Evolutionary conservation across 1,284 basidiomycete genomes (phyloP), one percentile per base, ranked within the genome.

Genomic region (Omphalotus olearius): DNA sequence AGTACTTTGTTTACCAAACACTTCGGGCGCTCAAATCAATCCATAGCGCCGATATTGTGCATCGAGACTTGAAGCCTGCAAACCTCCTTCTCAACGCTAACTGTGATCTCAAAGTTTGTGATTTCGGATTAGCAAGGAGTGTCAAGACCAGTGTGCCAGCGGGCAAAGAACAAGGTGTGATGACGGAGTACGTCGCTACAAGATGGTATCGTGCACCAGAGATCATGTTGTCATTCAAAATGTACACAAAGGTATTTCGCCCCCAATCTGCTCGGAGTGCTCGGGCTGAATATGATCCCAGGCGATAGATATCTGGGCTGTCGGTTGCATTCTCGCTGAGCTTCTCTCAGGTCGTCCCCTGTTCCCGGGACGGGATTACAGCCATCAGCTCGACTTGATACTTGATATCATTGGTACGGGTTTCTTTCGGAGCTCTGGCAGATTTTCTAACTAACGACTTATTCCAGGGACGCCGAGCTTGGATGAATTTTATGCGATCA

Each of bases 41-140:
- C 3, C 94, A 98, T 65, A 93, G 89, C 0, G 94, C 95, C 23
- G 92, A 94, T 66, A 92, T 98, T 59, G 89, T 97, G 60, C 94
- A 98, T 66, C 88, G 95, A 54, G 94, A 98, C 68, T 82, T 98
- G 58, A 98, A 98, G 69, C 94, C 94, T 0, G 94, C 93, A 35
- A 98, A 98, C 63, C 76, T 97, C 6, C 81, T 97, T 16, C 77
- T 98, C 49, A 97, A 97, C 62, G 92, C 93, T 57, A 96, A 98
- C 67, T 98, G 95, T 63, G 95, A 98, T 65, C 82, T 98, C 59
- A 97, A 97, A 66, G 91, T 94, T 49, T 91, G 89, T 66, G 93
- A 96, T 65, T 96, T 96, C 67, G 94, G 94, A 30, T 78, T 97
- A 20, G 94, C 94, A 1, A 79, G 93, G 26, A 89, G 86, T 18